phyloP scores from a whole-genome alignment of 257 asterid genomes.

The Solanum bulbocastanum region DNA sequence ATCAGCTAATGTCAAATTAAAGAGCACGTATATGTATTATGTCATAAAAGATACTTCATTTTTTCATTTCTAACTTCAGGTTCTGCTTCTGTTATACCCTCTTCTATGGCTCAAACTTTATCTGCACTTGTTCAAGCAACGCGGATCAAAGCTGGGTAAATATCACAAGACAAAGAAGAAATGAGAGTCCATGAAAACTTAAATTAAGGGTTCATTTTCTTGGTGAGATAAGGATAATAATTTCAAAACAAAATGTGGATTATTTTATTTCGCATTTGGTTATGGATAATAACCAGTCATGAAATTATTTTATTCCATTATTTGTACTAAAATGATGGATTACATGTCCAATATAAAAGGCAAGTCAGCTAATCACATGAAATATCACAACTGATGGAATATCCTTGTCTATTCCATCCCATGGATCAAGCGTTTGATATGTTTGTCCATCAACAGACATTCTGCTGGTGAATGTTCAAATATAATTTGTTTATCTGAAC shows the following conservation, averaged over 20 bases:
- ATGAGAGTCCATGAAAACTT: background rate
- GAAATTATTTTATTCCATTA: background rate
- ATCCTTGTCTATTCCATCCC: background rate
- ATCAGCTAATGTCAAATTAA: background rate
- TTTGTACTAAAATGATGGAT: background rate
- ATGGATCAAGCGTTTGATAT: no score
- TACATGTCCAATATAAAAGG: background rate
- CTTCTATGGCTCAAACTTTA: constrained; percentile 85
- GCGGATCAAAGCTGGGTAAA: constrained; percentile 67
- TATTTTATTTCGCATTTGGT: background rate
- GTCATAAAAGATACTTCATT: background rate
- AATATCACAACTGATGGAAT: background rate
- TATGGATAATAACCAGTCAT: background rate
- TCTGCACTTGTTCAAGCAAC: constrained; percentile 83
- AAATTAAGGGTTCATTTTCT: background rate
- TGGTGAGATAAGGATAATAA: background rate
- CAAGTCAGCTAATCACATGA: background rate
- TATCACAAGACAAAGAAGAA: constrained; percentile 42
- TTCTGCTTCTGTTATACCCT: constrained; percentile 65
- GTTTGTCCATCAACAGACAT: background rate
- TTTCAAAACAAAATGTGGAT: background rate
- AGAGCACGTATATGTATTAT: background rate
- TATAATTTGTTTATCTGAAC: background rate
- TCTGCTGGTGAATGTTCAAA: background rate
- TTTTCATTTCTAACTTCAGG: constrained; percentile 27